phyloP scores from a whole-genome alignment of 2,329 filamentous ascomycete genomes.

The Beauveria varroae region DNA sequence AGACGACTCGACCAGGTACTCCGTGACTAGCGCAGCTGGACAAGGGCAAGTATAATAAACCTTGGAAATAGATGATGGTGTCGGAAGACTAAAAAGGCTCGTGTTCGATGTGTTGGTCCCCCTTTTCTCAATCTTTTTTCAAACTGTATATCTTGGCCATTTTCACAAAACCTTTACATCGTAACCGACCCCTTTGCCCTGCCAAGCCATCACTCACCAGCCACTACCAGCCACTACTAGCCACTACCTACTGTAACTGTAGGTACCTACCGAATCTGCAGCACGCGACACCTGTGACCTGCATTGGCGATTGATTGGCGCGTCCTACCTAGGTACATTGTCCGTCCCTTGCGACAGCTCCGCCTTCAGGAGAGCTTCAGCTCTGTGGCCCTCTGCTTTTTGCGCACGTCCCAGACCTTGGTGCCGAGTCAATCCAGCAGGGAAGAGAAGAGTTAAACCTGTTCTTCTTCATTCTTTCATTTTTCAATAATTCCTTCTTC shows the following conservation, averaged over 20 bases:
- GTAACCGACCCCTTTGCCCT: too few relatives aligned
- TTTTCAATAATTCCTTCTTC: background rate
- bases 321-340: background rate
- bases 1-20: too few relatives aligned
- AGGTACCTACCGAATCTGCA: background rate
- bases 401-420: background rate
- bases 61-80: too few relatives aligned
- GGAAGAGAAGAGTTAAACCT: too few relatives aligned
- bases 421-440: background rate
- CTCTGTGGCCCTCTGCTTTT: background rate
- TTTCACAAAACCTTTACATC: too few relatives aligned
- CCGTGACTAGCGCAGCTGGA: too few relatives aligned
- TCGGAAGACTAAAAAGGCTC: too few relatives aligned
- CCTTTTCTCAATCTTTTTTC: too few relatives aligned
- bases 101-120: too few relatives aligned
- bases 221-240: background rate
- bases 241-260: background rate
- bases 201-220: too few relatives aligned
- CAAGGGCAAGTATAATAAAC: too few relatives aligned
- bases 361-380: constrained; percentile 4
- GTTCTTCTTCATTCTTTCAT: background rate
- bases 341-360: background rate
- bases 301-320: background rate
- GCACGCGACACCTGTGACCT: background rate
- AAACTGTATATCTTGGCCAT: too few relatives aligned